Evolutionary conservation across 371 early-diverging fungal species (phyloP), one percentile per base, ranked within the genome.

Genomic region (Smittium culicis): DNA sequence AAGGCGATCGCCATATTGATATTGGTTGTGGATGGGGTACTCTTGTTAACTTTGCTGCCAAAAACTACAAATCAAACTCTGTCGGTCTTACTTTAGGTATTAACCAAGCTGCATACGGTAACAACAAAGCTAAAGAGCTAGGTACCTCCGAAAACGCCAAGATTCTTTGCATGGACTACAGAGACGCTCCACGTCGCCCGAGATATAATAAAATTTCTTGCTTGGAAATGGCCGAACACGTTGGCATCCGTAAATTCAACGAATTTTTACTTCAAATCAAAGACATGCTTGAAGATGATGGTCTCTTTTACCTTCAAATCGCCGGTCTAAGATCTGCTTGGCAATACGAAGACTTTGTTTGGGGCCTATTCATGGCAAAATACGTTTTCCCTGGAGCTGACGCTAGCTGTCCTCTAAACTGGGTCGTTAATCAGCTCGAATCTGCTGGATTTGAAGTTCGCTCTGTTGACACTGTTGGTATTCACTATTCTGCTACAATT

Each of bases 21-120:
- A 92, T 97, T 80, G 98, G 98, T 65, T 94, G 95, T 76, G 98
- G 96, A n/a, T 96, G 98, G 96, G 96, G 95, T 67, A 94, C 96
- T 27, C 84, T 96, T 58, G 83, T 84, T 59, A 87, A 89, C 62
- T 89, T 86, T 76, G 93, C 96, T 54, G 83, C 96, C 69, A 91
- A 93, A 83, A 75, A 92, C 74, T 91, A 84, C 72, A 88, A 86
- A 63, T 85, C 88, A 71, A 81, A 90, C 66, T 91, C 93, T 34
- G 90, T 93, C 35, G 98, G 96, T 75, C 88, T 97, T 72, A 94
- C 95, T 61, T 83, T 97, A 65, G 91, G 88, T 65, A 81, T 84
- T 67, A 93, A 95, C 79, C 96, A 96, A 80, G 86, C 89, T 54
- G 86, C 83, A 17, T 95, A 87, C 72, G 93, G 92, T 71, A 88